Evolutionary conservation across 441 rosid species (phyloP).

Genomic region (Macaranga tanarius): DNA sequence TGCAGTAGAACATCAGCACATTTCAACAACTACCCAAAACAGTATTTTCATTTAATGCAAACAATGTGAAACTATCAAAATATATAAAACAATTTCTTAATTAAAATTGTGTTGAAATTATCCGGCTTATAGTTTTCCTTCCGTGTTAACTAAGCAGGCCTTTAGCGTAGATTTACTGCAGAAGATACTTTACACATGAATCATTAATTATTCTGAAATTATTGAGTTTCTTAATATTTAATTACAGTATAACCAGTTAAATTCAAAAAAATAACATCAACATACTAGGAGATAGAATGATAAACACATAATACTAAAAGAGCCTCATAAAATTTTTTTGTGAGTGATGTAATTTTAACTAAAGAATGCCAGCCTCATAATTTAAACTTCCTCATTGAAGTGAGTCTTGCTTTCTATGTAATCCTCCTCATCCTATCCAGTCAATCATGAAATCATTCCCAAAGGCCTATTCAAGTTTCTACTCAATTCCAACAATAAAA

Average conservation of each 20-base stretch:
- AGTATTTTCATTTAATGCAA: neutral
- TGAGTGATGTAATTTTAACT: neutral
- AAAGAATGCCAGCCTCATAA: neutral
- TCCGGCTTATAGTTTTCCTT: neutral
- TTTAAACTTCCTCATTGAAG: neutral
- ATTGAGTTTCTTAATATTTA: too few species aligned
- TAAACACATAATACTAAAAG: neutral
- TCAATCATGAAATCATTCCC: constrained; percentile 2
- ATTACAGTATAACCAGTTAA: neutral
- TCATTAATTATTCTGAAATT: too few species aligned
- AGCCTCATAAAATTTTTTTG: neutral
- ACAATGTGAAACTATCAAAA: neutral
- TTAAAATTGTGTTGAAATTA: neutral
- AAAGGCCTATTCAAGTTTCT: neutral
- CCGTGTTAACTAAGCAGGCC: neutral
- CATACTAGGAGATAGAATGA: neutral
- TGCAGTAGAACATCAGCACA: neutral
- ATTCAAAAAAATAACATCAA: neutral
- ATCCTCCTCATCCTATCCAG: neutral
- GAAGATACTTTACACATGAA: too few species aligned
- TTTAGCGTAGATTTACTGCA: too few species aligned
- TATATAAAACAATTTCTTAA: neutral
- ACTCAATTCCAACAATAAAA: neutral
- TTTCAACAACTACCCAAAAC: too few species aligned
- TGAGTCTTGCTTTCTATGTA: neutral